Evolutionary conservation across 2,329 filamentous ascomycete genomes (phyloP).

Genomic region (Ceratocystis diversiconidia): DNA sequence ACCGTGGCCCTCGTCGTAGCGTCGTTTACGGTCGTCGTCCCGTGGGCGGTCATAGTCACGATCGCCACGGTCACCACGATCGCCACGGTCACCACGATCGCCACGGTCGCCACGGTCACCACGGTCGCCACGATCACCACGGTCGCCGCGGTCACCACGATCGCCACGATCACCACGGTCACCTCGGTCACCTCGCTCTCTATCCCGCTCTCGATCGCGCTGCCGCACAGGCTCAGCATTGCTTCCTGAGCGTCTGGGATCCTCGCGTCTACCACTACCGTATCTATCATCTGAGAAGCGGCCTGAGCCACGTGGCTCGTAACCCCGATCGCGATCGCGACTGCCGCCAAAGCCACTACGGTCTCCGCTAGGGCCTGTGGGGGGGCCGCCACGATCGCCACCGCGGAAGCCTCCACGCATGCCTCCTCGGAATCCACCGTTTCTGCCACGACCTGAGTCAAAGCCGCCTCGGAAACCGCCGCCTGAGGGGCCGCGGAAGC

Average conservation of each 20-base stretch:
- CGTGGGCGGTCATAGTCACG: constrained; percentile 39
- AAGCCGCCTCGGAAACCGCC: constrained; percentile 34
- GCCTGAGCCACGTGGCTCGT: constrained; percentile 39
- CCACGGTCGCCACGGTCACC: constrained; percentile 27
- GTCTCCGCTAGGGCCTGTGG: constrained; percentile 43
- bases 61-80: constrained; percentile 26
- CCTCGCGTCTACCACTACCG: constrained; percentile 25
- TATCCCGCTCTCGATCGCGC: constrained; percentile 31
- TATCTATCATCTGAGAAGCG: constrained; percentile 47
- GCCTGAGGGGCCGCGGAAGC: constrained; percentile 41
- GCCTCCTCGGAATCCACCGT: constrained; percentile 36
- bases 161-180: constrained; percentile 30
- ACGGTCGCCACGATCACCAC: constrained; percentile 20
- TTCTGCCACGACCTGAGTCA: constrained; percentile 35
- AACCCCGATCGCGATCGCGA: constrained; percentile 34
- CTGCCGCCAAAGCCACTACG: constrained; percentile 34
- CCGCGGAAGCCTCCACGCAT: constrained; percentile 34
- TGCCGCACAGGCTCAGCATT: constrained; percentile 65
- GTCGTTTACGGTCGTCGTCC: constrained; percentile 48
- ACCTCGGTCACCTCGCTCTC: neutral
- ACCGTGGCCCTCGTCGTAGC: constrained; percentile 61
- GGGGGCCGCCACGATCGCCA: constrained; percentile 31
- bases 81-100: constrained; percentile 20
- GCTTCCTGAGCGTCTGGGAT: constrained; percentile 47
- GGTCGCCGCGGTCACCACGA: constrained; percentile 24